Conservation (phyloP, 805 yeast genomes). For the Sugiyamaella chiloensis region DNA sequence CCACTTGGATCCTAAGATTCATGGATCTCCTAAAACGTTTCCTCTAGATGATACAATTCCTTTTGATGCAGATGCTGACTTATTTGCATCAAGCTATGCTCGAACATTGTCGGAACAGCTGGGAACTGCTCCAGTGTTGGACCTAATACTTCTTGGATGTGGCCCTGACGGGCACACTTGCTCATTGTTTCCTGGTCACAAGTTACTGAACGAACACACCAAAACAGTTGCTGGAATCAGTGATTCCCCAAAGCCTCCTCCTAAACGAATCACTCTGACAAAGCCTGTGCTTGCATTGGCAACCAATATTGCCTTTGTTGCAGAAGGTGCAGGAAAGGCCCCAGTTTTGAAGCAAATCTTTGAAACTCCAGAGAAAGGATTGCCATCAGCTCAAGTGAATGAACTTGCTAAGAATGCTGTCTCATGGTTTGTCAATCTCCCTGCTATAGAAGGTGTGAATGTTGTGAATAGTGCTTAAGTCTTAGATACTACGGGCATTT, state of each 20-base stretch:
- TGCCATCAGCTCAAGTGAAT: slow-evolving; percentile 75
- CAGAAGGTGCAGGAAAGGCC: slow-evolving; percentile 85
- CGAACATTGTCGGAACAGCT: slow-evolving; percentile 50
- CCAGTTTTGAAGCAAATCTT: slow-evolving; percentile 69
- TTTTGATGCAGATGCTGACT: slow-evolving; percentile 50
- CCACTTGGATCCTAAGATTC: slow-evolving; percentile 37
- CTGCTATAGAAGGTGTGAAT: slow-evolving; percentile 65
- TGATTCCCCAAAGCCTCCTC: slow-evolving; percentile 93
- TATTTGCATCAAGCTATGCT: slow-evolving; percentile 64
- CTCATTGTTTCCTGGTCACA: slow-evolving; percentile 85
- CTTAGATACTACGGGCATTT: too few species aligned
- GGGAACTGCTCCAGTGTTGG: slow-evolving; percentile 38
- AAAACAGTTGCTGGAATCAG: slow-evolving; percentile 59
- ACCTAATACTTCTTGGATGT: slow-evolving; percentile 76
- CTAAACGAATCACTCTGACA: slow-evolving; percentile 86
- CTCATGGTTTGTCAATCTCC: slow-evolving; percentile 78
- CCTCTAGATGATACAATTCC: slow-evolving; percentile 65
- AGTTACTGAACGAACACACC: slow-evolving; percentile 52
- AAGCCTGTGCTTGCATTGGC: slow-evolving; percentile 66
- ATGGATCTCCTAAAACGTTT: slow-evolving; percentile 53
- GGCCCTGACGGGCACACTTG: slow-evolving; percentile 98
- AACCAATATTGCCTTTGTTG: slow-evolving; percentile 67
- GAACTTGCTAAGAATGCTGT: slow-evolving; percentile 50
- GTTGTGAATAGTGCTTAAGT: slow-evolving; percentile 14
- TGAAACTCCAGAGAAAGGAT: slow-evolving; percentile 37